A percentile compares a stretch with the other conserved stretches of the same genome.
These are phyloP conservation scores for Suhomyces coccinellae DNA, from an alignment of 1,139 yeast genomes.

Conservation along the genomic window DNA sequence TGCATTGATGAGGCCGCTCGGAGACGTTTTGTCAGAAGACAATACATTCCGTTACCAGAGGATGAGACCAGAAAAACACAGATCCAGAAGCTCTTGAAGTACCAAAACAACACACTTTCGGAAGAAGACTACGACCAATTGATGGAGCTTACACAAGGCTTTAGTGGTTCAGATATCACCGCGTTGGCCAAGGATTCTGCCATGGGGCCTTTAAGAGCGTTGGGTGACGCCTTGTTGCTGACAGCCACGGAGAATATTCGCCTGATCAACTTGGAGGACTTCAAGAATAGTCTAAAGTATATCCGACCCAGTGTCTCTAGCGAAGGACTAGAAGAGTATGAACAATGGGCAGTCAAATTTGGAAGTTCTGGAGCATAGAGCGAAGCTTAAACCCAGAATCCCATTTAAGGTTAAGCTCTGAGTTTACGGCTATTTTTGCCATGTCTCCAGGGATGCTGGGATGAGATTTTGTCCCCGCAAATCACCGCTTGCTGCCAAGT, in stretches of 20 bases:
- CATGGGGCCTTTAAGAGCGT: conserved; percentile 91
- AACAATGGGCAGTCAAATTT: conserved; percentile 85
- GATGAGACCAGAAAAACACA: conserved; percentile 77
- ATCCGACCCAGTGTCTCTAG: conserved; percentile 90
- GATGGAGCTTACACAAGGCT: conserved; percentile 69
- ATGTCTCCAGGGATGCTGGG: not conserved
- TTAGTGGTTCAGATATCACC: conserved; percentile 92
- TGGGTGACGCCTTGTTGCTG: conserved; percentile 82
- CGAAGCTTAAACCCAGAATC: not conserved
- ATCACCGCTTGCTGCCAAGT: not conserved
- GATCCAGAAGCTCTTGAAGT: conserved; percentile 63
- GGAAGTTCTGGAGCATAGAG: conserved; percentile 87
- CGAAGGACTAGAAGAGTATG: conserved; percentile 76
- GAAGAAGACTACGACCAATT: conserved; percentile 63
- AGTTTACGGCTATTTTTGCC: conserved; percentile 1
- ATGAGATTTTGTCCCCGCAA: conserved; percentile 1
- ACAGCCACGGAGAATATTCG: conserved; percentile 87
- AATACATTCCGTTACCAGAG: conserved; percentile 94
- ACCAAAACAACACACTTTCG: conserved; percentile 72
- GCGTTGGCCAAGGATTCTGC: conserved; percentile 98
- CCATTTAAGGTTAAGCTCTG: conserved; percentile 1
- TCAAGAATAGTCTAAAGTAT: conserved; percentile 71
- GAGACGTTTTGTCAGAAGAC: conserved; percentile 88
- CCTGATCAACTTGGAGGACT: conserved; percentile 75
- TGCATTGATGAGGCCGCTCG: conserved; percentile 98